These are phyloP conservation scores for Trichoderma sp. DNA, from an alignment of 2,329 filamentous ascomycete genomes.

Conservation along the genomic window DNA sequence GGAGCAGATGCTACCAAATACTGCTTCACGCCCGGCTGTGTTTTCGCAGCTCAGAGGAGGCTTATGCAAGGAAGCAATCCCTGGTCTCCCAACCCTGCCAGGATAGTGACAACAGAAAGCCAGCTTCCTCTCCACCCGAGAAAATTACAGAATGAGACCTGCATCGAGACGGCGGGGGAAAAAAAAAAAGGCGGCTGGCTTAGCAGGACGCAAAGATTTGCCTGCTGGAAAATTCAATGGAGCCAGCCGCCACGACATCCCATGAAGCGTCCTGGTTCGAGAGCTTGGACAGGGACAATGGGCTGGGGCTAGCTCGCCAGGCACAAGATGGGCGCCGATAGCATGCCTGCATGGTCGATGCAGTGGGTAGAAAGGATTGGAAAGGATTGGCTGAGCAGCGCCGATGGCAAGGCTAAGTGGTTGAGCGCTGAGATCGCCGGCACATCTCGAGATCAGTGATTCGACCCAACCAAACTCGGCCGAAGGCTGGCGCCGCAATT, in stretches of 20 bases:
- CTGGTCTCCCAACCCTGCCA: background rate
- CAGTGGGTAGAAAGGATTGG: background rate
- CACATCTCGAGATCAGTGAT: conserved; percentile 7
- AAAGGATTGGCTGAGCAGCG: background rate
- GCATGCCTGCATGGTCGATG: background rate
- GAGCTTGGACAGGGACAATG: too few relatives aligned
- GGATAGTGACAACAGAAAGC: background rate
- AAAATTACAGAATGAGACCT: background rate
- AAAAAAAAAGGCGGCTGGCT: background rate
- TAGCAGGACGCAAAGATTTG: background rate
- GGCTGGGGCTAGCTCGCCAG: background rate
- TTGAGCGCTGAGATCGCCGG: background rate
- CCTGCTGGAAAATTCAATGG: background rate
- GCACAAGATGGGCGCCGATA: background rate
- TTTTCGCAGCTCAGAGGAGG: background rate
- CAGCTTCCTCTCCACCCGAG: background rate
- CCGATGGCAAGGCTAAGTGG: background rate
- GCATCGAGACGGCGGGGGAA: background rate
- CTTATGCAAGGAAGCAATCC: conserved; percentile 11
- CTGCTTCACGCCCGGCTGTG: background rate
- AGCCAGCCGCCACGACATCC: background rate
- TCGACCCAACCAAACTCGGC: background rate
- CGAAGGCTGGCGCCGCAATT: conserved; percentile 4
- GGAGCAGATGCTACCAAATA: background rate
- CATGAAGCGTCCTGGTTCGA: background rate